A percentile compares a stretch with the other conserved stretches of the same genome.
These are phyloP conservation scores for Dicorynia guianensis DNA, from an alignment of 306 rosid species.

Conservation along the genomic window DNA sequence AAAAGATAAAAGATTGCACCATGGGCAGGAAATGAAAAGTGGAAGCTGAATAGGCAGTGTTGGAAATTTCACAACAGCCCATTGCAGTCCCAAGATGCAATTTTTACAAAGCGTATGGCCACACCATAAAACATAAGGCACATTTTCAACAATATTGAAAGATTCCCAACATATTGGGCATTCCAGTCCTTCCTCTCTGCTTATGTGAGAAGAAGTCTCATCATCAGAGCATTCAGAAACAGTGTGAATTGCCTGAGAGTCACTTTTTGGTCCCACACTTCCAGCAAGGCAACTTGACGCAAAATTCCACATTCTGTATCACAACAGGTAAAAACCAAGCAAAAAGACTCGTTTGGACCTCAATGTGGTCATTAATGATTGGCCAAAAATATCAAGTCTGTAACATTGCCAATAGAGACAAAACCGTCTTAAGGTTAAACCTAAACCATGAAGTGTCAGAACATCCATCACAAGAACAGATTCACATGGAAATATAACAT, in stretches of 20 bases:
- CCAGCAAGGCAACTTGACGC: constrained; percentile 73
- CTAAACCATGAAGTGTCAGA: constrained; percentile 17
- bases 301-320: constrained; percentile 72
- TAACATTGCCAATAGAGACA: background rate
- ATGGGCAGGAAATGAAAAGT: constrained; percentile 86
- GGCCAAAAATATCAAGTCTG: constrained; percentile 21
- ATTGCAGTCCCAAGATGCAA: constrained; percentile 81
- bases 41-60: constrained; percentile 86
- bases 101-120: constrained; percentile 93
- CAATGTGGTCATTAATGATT: constrained; percentile 1
- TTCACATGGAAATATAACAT: constrained; percentile 18
- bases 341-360: constrained; percentile 41
- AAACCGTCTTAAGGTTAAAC: background rate
- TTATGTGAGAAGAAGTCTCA: constrained; percentile 59
- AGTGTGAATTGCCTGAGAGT: constrained; percentile 41
- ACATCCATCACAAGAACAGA: background rate
- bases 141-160: constrained; percentile 84
- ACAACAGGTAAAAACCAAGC: constrained; percentile 33
- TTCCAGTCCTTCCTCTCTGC: constrained; percentile 81
- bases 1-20: constrained; percentile 85
- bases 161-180: constrained; percentile 93
- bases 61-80: constrained; percentile 86
- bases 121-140: constrained; percentile 87
- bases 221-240: constrained; percentile 77
- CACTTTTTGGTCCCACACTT: constrained; percentile 54